phyloP scores from a whole-genome alignment of 2,329 filamentous ascomycete species.

The Truncatella angustata region DNA sequence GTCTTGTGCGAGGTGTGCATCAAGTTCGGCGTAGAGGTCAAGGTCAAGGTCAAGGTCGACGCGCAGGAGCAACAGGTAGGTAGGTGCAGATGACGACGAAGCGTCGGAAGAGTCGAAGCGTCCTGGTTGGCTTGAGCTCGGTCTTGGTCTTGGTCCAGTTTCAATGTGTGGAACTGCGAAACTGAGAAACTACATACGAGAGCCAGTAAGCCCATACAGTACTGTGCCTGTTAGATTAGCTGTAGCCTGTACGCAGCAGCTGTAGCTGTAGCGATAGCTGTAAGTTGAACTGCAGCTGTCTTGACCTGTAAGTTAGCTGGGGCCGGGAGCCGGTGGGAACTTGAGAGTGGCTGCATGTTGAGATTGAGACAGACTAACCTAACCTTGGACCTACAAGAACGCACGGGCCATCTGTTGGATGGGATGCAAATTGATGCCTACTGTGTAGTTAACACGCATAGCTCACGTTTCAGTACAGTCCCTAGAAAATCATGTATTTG shows the following conservation, averaged over 20 bases:
- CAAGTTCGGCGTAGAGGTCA: too few relatives aligned
- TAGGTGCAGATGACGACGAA: constrained; percentile 20
- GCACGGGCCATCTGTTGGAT: background rate
- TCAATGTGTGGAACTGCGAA: constrained; percentile 6
- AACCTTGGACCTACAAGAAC: background rate
- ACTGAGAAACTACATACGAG: background rate
- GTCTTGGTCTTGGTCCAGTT: constrained; percentile 22
- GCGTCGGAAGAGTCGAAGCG: too few relatives aligned
- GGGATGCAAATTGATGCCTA: background rate
- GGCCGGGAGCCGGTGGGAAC: background rate
- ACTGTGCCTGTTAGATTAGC: too few relatives aligned
- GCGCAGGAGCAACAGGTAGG: background rate
- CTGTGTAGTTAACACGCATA: too few relatives aligned
- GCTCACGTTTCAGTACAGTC: too few relatives aligned
- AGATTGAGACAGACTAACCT: background rate
- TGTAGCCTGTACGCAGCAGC: too few relatives aligned
- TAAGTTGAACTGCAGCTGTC: too few relatives aligned
- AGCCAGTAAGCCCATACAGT: too few relatives aligned
- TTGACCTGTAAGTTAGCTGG: too few relatives aligned
- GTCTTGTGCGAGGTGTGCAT: too few relatives aligned
- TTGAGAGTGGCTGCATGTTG: background rate
- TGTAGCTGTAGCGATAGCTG: too few relatives aligned
- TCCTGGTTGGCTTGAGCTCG: constrained; percentile 17
- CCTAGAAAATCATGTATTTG: too few relatives aligned
- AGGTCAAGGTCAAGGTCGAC: background rate